A percentile compares a stretch with the other conserved stretches of the same genome.
Evolutionary conservation across 805 yeast genomes (phyloP).

Genomic region (Schwanniomyces vanrijiae): DNA sequence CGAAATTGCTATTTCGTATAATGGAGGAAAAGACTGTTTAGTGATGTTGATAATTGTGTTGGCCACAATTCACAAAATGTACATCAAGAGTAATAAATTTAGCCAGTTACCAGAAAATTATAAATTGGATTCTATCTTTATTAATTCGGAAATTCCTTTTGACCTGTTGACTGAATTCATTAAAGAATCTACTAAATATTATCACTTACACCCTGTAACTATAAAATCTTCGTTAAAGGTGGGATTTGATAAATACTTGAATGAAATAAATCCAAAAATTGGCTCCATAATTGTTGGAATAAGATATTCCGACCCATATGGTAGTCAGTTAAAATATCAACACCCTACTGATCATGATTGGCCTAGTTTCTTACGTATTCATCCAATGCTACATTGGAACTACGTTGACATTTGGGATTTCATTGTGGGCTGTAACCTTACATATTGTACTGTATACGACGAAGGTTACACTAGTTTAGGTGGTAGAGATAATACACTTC

Average conservation of each 20-base stretch:
- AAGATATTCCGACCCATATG: conserved; percentile 84
- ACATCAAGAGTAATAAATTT: conserved; percentile 10
- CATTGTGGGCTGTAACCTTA: conserved; percentile 53
- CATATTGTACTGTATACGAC: conserved; percentile 78
- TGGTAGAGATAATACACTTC: conserved; percentile 65
- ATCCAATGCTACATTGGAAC: conserved; percentile 88
- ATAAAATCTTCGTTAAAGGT: conserved; percentile 54
- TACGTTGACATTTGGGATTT: conserved; percentile 86
- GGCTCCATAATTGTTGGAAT: conserved; percentile 85
- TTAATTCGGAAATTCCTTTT: conserved; percentile 74
- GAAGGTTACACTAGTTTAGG: conserved; percentile 89
- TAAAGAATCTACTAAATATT: conserved; percentile 48
- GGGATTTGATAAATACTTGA: conserved; percentile 69
- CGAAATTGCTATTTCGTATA: conserved; percentile 78
- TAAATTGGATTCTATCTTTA: conserved; percentile 64
- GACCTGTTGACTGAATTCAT: conserved; percentile 70
- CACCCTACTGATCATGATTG: conserved; percentile 86
- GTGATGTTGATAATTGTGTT: conserved; percentile 79
- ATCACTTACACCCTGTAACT: conserved; percentile 50
- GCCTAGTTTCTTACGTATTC: conserved; percentile 84
- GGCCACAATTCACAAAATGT: conserved; percentile 45
- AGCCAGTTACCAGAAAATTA: conserved; percentile 22
- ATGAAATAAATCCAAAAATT: conserved; percentile 46
- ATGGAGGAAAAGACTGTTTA: conserved; percentile 96
- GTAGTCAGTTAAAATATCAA: conserved; percentile 53